A percentile compares a stretch with the other conserved stretches of the same genome.
These are phyloP conservation scores for Scheffersomyces ergatensis DNA, from an alignment of 805 yeast species.

Conservation along the genomic window DNA sequence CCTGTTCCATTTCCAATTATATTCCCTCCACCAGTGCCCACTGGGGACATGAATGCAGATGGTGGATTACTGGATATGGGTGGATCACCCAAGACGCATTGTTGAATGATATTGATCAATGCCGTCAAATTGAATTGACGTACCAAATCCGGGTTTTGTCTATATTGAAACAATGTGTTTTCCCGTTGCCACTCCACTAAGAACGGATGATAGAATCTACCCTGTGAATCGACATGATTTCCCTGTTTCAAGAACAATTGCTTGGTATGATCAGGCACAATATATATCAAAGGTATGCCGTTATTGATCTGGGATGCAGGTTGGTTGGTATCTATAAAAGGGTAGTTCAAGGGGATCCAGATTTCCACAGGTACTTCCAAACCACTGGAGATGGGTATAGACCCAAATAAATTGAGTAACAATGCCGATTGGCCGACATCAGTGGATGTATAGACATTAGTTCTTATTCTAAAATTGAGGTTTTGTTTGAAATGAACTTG, in stretches of 20 bases:
- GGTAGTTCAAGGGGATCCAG: conserved; percentile 78
- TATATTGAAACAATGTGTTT: conserved; percentile 3
- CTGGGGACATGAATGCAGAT: conserved; percentile 3
- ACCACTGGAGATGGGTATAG: conserved; percentile 32
- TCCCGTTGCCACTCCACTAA: conserved; percentile 54
- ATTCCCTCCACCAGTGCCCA: conserved; percentile 5
- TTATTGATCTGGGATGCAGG: conserved; percentile 11
- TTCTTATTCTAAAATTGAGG: conserved; percentile 58
- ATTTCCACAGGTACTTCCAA: conserved; percentile 52
- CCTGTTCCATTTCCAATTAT: neutral
- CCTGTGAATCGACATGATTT: conserved; percentile 67
- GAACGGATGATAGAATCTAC: conserved; percentile 68
- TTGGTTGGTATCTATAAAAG: conserved; percentile 26
- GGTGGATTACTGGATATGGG: conserved; percentile 40
- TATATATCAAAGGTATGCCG: conserved; percentile 62
- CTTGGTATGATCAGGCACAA: conserved; percentile 49
- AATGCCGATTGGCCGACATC: conserved; percentile 59
- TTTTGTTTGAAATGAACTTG: conserved; percentile 38
- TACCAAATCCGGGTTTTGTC: neutral
- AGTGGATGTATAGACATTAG: conserved; percentile 50
- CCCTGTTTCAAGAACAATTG: conserved; percentile 52
- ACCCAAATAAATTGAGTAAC: conserved; percentile 64
- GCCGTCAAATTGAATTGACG: conserved; percentile 25
- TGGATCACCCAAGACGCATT: conserved; percentile 37
- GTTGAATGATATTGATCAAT: conserved; percentile 27